Base-by-base conservation (phyloP, 192 early-diverging fungal genomes). In the Mortierella alpina region DNA sequence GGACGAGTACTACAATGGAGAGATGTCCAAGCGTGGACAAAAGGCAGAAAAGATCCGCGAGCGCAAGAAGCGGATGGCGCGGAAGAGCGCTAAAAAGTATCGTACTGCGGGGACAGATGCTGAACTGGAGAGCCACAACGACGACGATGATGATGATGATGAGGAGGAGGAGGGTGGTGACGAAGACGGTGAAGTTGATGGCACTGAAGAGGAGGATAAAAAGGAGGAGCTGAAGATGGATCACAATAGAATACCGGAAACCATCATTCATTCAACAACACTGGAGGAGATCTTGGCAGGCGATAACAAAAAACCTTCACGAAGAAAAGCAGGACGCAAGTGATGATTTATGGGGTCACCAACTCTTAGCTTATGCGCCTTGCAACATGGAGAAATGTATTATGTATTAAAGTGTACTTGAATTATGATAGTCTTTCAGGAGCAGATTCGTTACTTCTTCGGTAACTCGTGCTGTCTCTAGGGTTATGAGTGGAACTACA, bases 1-100 rank as follows among this genome's bases (percentile, higher is more conserved):
- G n/a, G 93, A 95, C 72, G 86, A 92, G 18, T 74, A 87, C 40
- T 66, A 82, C 59, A 95, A 95, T 61, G 92, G 92, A 8, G 68
- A 81, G 1, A 56, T 75, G 40, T 92, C 90, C 11, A 93, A 93
- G 58, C 86, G 70, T 18, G 87, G 85, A 8, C 80, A 88, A 55
- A 90, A 91, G 66, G 87, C 87, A 23, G 84, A 84, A 5, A 93
- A 92, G 64, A 83, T 92, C 47, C 84, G 86, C 22, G 87, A 88
- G 40, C 75, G 53, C 46, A 80, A 80, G 22, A 60, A 61, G 60
- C 44, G 77, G 39, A 72, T 72, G 77, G 77, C 77, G 2, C 56
- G 70, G 10, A 80, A 80, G 54, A 68, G 70, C 12, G 64, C 70
- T 7, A 80, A 72, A 41, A 80, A 80, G 66, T 80, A 80, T 61